Evolutionary conservation across 192 early-diverging fungal genomes (phyloP).

Genomic region (Gonapodya prolifera): DNA sequence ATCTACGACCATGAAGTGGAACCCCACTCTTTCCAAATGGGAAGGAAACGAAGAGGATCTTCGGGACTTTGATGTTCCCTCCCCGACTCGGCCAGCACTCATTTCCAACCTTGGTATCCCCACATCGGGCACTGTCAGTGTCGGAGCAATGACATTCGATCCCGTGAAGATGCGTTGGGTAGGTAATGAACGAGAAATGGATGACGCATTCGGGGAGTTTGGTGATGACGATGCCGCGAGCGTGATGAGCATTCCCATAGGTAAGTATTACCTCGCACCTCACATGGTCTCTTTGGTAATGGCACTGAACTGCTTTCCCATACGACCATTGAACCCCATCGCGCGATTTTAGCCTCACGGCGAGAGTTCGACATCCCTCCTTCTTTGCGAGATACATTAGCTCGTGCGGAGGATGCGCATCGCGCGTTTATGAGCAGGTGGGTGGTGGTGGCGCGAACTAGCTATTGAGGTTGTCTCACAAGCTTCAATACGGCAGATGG

Average conservation of each 20-base stretch:
- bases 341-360: neutral
- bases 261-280: neutral
- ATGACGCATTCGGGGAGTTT: neutral
- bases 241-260: neutral
- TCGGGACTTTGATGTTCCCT: slow-evolving; percentile 1
- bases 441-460: too few species aligned
- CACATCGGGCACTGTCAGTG: neutral
- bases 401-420: neutral
- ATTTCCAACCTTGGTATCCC: neutral
- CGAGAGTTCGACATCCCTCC: neutral
- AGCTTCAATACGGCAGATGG: neutral
- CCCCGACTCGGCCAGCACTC: neutral
- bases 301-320: neutral
- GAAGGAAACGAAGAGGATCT: slow-evolving; percentile 2
- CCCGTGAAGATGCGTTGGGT: neutral
- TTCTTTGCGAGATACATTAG: too few species aligned
- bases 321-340: neutral
- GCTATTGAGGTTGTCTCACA: neutral
- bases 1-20: neutral
- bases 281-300: neutral
- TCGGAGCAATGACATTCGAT: neutral
- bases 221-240: neutral
- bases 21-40: neutral
- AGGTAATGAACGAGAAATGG: neutral
- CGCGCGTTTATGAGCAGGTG: neutral